Percentiles rank a stretch among this genome's conserved stretches.
These are phyloP conservation scores for Phyllosticta citrichinensis DNA, from an alignment of 2,329 filamentous ascomycete genomes.

Conservation along the genomic window DNA sequence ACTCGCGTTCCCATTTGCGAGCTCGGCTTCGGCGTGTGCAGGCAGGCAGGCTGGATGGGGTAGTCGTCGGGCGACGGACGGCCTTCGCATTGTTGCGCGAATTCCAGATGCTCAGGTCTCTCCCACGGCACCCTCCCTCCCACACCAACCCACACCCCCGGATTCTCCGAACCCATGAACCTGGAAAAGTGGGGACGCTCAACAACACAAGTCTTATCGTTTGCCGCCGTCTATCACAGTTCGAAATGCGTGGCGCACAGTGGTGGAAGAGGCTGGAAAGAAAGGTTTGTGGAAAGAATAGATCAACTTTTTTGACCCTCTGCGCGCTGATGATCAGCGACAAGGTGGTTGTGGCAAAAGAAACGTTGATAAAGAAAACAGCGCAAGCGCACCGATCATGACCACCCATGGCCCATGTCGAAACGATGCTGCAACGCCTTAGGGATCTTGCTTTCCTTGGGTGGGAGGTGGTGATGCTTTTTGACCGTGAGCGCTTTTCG, in stretches of 20 bases:
- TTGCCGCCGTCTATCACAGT: background rate
- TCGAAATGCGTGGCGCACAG: background rate
- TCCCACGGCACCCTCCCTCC: conserved; percentile 19
- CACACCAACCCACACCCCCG: conserved; percentile 33
- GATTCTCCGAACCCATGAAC: conserved; percentile 38
- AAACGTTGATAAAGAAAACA: background rate
- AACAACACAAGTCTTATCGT: background rate
- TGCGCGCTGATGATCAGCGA: background rate
- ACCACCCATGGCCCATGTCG: conserved; percentile 28
- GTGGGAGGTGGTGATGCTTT: conserved; percentile 37
- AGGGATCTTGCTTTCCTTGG: conserved; percentile 28
- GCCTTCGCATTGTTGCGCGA: background rate
- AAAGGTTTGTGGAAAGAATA: background rate
- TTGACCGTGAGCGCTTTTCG: conserved; percentile 28
- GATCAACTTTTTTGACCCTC: background rate
- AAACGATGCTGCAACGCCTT: conserved; percentile 28
- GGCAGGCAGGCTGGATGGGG: no score
- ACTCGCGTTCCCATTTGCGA: background rate
- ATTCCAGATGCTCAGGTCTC: background rate
- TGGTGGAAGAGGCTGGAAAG: background rate
- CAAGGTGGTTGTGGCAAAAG: background rate
- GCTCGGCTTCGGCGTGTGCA: background rate
- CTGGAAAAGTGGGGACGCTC: background rate
- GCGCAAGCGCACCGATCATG: background rate
- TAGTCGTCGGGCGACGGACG: background rate